Evolutionary conservation across 352 stramenopile genomes (phyloP).

Genomic region (Phytopythium mirpurense): DNA sequence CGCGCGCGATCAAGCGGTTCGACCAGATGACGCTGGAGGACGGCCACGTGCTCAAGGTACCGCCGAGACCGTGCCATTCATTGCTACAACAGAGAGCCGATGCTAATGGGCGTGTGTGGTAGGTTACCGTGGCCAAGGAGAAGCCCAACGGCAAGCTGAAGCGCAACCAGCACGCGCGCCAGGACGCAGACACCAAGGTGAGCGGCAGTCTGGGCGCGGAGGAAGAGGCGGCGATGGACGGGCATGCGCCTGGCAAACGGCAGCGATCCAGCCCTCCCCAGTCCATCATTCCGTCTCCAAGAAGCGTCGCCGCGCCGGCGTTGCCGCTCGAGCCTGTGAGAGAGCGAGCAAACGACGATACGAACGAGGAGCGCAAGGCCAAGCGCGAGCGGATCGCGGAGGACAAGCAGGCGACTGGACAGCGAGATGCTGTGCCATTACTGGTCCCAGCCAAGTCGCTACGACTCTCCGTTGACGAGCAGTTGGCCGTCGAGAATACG

Average conservation of each 20-base stretch:
- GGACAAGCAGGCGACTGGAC: not conserved
- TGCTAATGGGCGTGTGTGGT: not conserved
- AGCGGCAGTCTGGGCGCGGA: slow-evolving; percentile 11
- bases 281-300: not conserved
- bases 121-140: slow-evolving; percentile 73
- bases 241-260: slow-evolving; percentile 41
- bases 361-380: not conserved
- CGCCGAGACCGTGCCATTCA: not conserved
- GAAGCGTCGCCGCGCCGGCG: not conserved
- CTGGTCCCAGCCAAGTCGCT: not conserved
- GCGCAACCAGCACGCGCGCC: slow-evolving; percentile 47
- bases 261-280: slow-evolving; percentile 53
- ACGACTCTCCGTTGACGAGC: not conserved
- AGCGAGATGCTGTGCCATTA: too few relatives aligned
- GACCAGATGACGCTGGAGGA: slow-evolving; percentile 58
- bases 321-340: not conserved
- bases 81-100: not conserved
- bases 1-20: slow-evolving; percentile 51
- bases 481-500: not conserved
- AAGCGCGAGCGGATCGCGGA: slow-evolving; percentile 2
- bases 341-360: not conserved
- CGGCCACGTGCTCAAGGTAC: slow-evolving; percentile 70
- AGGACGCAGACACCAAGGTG: slow-evolving; percentile 27
- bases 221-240: slow-evolving; percentile 21
- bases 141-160: slow-evolving; percentile 55